Conservation (phyloP, 2,329 filamentous ascomycete species). For the Aspergillus sojae region DNA sequence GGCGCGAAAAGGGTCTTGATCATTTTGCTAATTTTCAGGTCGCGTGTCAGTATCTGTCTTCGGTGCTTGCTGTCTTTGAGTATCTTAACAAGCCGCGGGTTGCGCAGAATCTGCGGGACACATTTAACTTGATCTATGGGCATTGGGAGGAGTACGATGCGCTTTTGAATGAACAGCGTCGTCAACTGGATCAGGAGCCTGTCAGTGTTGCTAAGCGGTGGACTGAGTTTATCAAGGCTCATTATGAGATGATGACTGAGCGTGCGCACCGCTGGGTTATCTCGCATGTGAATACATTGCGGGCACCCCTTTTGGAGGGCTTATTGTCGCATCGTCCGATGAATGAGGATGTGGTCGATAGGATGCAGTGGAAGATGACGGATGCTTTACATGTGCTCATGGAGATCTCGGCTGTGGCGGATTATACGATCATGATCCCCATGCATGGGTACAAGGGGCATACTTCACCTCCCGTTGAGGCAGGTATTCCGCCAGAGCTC, state of each 20-base stretch:
- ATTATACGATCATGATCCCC: constrained; percentile 26
- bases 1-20: constrained; percentile 26
- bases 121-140: constrained; percentile 28
- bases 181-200: background rate
- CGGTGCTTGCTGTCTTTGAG: constrained; percentile 27
- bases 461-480: background rate
- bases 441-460: constrained; percentile 30
- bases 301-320: constrained; percentile 15
- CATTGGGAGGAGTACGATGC: constrained; percentile 20
- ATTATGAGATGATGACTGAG: constrained; percentile 26
- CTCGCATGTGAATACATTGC: constrained; percentile 17
- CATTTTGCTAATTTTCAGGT: constrained; percentile 23
- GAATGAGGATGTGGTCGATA: constrained; percentile 5
- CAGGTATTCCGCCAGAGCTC: background rate
- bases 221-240: constrained; percentile 24
- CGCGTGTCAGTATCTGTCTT: constrained; percentile 25
- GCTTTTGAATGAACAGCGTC: constrained; percentile 19
- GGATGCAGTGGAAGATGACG: constrained; percentile 18
- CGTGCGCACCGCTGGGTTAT: constrained; percentile 29
- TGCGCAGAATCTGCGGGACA: constrained; percentile 20
- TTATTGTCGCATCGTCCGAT: constrained; percentile 9
- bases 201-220: constrained; percentile 23
- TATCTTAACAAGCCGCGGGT: constrained; percentile 25
- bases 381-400: constrained; percentile 19
- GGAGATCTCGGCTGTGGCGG: constrained; percentile 18